Conservation (phyloP, 257 asterid species). For the Nicotiana otophora region DNA sequence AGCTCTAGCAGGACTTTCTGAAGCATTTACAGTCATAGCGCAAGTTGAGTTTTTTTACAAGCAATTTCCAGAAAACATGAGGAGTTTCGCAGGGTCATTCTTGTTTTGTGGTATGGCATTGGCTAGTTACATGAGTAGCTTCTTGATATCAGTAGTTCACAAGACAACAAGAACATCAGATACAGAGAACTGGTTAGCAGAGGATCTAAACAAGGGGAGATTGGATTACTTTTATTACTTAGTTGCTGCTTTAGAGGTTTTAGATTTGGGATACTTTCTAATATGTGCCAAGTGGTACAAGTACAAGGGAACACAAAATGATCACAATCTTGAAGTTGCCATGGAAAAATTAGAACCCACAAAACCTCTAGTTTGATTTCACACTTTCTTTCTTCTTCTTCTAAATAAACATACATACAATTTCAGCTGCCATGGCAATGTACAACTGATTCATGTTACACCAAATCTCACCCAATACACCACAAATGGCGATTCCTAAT, state of each 20-base stretch:
- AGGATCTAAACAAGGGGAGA: slow-evolving; percentile 34
- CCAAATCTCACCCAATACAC: background rate
- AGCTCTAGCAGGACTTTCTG: slow-evolving; percentile 25
- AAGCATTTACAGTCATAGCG: slow-evolving; percentile 26
- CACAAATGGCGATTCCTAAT: too few species aligned
- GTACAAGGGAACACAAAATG: slow-evolving; percentile 21
- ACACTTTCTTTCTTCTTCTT: background rate
- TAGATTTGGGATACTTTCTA: slow-evolving; percentile 24
- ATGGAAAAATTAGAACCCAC: slow-evolving; percentile 8
- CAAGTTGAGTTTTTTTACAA: slow-evolving; percentile 30
- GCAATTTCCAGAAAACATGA: slow-evolving; percentile 38
- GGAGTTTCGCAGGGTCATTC: slow-evolving; percentile 32
- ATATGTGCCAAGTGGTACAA: slow-evolving; percentile 31
- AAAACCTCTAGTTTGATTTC: slow-evolving; percentile 16
- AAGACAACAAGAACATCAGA: slow-evolving; percentile 10
- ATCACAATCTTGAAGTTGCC: background rate
- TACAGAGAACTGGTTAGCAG: slow-evolving; percentile 27
- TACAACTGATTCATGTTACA: background rate
- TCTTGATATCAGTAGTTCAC: slow-evolving; percentile 23
- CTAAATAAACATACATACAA: background rate
- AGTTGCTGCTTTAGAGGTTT: slow-evolving; percentile 19
- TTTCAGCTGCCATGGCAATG: background rate
- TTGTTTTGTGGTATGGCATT: slow-evolving; percentile 22
- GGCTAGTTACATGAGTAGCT: slow-evolving; percentile 26
- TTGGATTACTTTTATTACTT: slow-evolving; percentile 31